These are phyloP conservation scores for Turritis glabra DNA, from an alignment of 345 rosid genomes.

Conservation along the genomic window DNA sequence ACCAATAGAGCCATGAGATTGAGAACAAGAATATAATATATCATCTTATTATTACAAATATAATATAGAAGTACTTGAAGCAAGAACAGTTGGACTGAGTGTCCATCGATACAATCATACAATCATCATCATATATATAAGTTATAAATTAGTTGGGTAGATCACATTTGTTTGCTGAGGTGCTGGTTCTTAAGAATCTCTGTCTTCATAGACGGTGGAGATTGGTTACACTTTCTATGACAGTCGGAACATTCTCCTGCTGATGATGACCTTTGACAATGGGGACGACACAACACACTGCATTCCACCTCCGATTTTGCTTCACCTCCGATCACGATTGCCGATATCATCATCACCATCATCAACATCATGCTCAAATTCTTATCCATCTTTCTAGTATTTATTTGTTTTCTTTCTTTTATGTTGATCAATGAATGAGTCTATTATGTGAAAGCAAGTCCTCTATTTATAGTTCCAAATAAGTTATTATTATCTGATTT, in stretches of 20 bases:
- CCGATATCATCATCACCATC: slow-evolving; percentile 1
- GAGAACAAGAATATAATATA: background rate
- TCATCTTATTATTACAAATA: background rate
- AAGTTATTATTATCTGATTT: background rate
- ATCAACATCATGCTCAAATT: background rate
- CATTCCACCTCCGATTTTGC: slow-evolving; percentile 18
- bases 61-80: background rate
- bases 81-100: background rate
- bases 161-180: background rate
- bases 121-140: background rate
- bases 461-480: slow-evolving; percentile 1
- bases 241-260: background rate
- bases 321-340: background rate
- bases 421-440: background rate
- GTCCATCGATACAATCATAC: background rate
- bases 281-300: background rate
- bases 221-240: background rate
- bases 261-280: background rate
- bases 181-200: background rate
- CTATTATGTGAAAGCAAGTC: background rate
- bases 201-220: background rate
- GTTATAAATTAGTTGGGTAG: background rate
- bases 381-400: slow-evolving; percentile 6
- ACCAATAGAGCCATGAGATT: background rate
- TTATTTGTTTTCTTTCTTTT: background rate